Evolutionary conservation across 495 filamentous ascomycete species (phyloP), one percentile per base, ranked within the genome.

Genomic region (Hypoxylon lenormandii): DNA sequence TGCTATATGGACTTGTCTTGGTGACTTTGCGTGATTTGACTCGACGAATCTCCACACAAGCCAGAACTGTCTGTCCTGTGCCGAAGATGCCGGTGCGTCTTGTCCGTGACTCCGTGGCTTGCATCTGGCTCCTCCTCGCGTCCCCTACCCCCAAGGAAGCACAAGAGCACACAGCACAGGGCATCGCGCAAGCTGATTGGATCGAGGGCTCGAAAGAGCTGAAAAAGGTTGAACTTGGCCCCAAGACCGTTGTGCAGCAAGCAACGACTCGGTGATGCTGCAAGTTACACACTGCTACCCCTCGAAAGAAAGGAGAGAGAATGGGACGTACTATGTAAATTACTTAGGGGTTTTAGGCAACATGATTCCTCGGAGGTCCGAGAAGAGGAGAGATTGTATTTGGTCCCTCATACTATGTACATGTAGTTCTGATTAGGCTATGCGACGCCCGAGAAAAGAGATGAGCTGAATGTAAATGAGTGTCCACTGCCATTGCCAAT

Each of bases 21-120:
- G 43, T 10, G 55, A 57, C n/a, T 54, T 69, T 18, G 50, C 26
- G 37, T 58, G 51, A 62, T 43, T 61, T 48, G 67, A 70, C 61
- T 60, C 11, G 22, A 48, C 19, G 26, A 51, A 50, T 62, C 62
- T 66, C 62, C 68, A 71, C 68, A 26, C 52, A 33, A 33, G 52
- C 40, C 4, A 71, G 53, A 57, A 57, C 42, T 37, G 37, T 55
- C 62, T 54, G 61, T 71, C 50, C 62, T 54, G 61, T 71, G 68
- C 68, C 68, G 68, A 71, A 71, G 62, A 71, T 71, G 68, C 68
- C 68, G 62, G 62, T 54, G 68, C 62, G 56, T 71, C 52, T 66
- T n/a, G 62, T 63, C 62, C 53, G 62, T 57, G 51, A 59, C 51
- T 62, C 62, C 62, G 68, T 66, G 62, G 68, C 68, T 71, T 66